Base-by-base conservation (phyloP, 2,329 filamentous ascomycete genomes). In the Stachybotrys elegans region DNA sequence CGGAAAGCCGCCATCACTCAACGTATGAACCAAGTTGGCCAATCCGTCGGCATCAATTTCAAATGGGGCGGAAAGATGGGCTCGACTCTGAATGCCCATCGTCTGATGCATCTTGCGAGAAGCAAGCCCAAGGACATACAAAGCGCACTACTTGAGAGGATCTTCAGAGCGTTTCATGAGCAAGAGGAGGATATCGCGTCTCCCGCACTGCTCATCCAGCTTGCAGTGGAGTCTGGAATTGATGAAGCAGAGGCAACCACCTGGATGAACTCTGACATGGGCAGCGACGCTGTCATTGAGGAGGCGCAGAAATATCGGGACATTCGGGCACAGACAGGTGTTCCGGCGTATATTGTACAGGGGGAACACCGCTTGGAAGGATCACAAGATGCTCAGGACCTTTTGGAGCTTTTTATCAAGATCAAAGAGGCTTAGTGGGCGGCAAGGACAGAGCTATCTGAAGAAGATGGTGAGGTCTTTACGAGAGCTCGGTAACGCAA, bases 31-130 rank as follows among this genome's bases (percentile, higher is more conserved):
- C 43, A 52, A 42, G 55, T 62, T 12, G 64, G 60, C 6, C 55
- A 54, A 6, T 51, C 53, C 1, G 50, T 60, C 19, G 64, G 63
- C 2, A 66, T 68, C 40, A 25, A 51, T n/a, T 64, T 68, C 48
- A 62, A 53, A 40, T 50, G 48, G 22, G 58, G 58, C 16, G 59
- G 60, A 16, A 56, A 51, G 40, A 59, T 67, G 25, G 65, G 66
- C 9, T 56, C 52, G 35, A 68, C 62, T 4, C 53, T 55, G 12
- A 51, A 62, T 27, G 61, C 62, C 6, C 66, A 69, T 48, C 55
- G 57, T 2, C 49, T 67, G 20, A 48, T 65, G n/a, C 51, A 56
- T 40, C 48, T 61, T 3, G 46, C 43, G 14, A 43, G 50, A 20
- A 39, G 44, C 2, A 49, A 53, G 37, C 40, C 42, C 5, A 17